A percentile compares a stretch with the other conserved stretches of the same genome.
These are phyloP conservation scores for Fusarium abutilonis DNA, from an alignment of 2,329 filamentous ascomycete species.

Conservation along the genomic window DNA sequence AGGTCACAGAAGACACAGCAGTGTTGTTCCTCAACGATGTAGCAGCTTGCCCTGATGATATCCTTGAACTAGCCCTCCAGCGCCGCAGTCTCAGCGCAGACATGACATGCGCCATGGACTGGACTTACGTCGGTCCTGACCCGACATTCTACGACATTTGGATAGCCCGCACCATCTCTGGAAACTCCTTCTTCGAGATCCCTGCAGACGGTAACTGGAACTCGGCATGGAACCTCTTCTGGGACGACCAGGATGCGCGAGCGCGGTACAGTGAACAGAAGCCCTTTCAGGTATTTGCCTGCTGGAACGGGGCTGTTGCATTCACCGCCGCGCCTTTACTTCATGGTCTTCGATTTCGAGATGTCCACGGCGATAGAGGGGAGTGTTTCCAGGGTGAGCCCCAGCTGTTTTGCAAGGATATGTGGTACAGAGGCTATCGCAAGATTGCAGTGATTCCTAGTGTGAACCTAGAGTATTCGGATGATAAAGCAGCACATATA, in stretches of 20 bases:
- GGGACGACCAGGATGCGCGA: constrained; percentile 52
- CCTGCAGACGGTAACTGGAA: constrained; percentile 61
- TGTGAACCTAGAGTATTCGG: constrained; percentile 65
- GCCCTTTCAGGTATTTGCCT: constrained; percentile 69
- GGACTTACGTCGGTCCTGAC: constrained; percentile 56
- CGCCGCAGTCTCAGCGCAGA: constrained; percentile 57
- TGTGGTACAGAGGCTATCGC: constrained; percentile 61
- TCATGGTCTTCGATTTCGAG: constrained; percentile 57
- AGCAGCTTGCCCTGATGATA: constrained; percentile 62
- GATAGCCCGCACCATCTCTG: constrained; percentile 62
- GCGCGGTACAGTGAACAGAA: constrained; percentile 47
- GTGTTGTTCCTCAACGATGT: constrained; percentile 66
- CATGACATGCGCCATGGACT: constrained; percentile 70
- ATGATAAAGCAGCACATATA: constrained; percentile 55
- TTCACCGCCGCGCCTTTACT: constrained; percentile 61
- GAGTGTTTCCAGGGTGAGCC: constrained; percentile 67
- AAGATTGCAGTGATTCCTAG: constrained; percentile 66
- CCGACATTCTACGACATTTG: constrained; percentile 68
- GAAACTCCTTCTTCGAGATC: constrained; percentile 66
- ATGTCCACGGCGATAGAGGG: constrained; percentile 32
- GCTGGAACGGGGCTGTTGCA: constrained; percentile 67
- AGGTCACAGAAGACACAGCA: constrained; percentile 51
- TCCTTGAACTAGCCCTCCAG: constrained; percentile 66
- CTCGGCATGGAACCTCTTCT: constrained; percentile 62
- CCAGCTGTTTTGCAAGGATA: constrained; percentile 65